Evolutionary conservation across 2,329 filamentous ascomycete genomes (phyloP), one percentile per base, ranked within the genome.

Genomic region (Trichoderma sp.): DNA sequence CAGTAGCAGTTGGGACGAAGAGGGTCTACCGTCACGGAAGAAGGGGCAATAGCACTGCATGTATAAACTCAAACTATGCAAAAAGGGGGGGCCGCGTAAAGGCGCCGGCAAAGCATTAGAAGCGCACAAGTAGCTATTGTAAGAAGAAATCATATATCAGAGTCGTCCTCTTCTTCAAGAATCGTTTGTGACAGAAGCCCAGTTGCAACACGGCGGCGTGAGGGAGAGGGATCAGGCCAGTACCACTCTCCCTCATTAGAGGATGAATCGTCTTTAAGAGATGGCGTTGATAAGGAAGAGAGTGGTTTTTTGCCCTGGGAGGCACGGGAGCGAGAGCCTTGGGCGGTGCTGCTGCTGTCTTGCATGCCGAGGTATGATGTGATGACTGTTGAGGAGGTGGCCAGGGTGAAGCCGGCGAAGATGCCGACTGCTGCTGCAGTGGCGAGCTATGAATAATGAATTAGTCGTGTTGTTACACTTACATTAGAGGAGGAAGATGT

Each of bases 141-240:
- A 53, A 47, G 20, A 57, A 58, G 39, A 32, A 47, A 17, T 76
- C 66, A 79, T 59, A 75, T 67, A 53, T 85, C 86, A 26, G 85
- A 88, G 78, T 92, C 91, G 66, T 91, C 90, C 78, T 93, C 92
- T 78, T 93, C 91, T 79, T 93, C 92, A 71, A 91, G 85, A 73
- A 94, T 93, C 0, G 89, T 92, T 77, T 92, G 89, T 32, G 87
- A 85, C 57, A 92, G 80, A 20, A 93, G 78, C 1, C 87, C 86
- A 65, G 83, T 81, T 5, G 81, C 81, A 62, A 83, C 80, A 66
- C 82, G 81, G 69, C 84, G 80, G 11, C 82, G 79, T 30, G 79
- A 78, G n/a, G 79, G 77, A 13, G 79, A 76, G 39, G 79, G 77
- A 61, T 82, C 81, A 6, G 81, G 72, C 79, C 78, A 81, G 68